Conservation (phyloP, 2,329 filamentous ascomycete genomes). For the Hirsutella minnesotensis region DNA sequence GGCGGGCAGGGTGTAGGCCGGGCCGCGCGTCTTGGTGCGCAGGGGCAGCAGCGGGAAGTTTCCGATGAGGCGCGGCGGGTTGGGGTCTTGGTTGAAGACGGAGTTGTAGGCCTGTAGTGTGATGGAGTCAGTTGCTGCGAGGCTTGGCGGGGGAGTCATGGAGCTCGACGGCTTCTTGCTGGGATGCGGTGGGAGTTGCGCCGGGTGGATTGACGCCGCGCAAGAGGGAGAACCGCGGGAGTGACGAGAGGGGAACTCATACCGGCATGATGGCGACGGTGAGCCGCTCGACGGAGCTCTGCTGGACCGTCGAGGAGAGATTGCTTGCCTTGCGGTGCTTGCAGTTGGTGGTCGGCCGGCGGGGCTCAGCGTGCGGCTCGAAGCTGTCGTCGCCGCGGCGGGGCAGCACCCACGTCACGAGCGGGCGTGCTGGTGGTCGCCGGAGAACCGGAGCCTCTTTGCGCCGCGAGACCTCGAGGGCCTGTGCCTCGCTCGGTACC, state of each 20-base stretch:
- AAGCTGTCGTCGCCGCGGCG: conserved; percentile 1
- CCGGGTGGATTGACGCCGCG: not conserved
- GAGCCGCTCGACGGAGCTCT: conserved; percentile 10
- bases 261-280: conserved; percentile 32
- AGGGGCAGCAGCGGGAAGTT: conserved; percentile 94
- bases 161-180: not conserved
- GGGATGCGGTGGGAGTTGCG: not conserved
- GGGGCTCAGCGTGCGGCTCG: not conserved
- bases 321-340: no score
- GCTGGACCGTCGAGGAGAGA: not conserved
- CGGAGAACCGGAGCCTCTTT: not conserved
- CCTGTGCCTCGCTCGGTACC: not conserved
- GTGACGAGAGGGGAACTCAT: conserved; percentile 11
- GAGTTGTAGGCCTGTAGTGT: conserved; percentile 79
- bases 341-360: not conserved
- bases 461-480: no score
- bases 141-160: not conserved
- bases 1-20: conserved; percentile 69
- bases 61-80: conserved; percentile 49
- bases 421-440: no score
- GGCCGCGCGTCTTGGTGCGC: conserved; percentile 89
- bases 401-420: not conserved
- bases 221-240: not conserved
- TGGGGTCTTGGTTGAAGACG: conserved; percentile 82
- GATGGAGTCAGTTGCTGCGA: not conserved